Percentiles rank a stretch among this genome's conserved stretches.
These are phyloP conservation scores for Vigna reflexopilosa DNA, from an alignment of 306 rosid species.

Conservation along the genomic window DNA sequence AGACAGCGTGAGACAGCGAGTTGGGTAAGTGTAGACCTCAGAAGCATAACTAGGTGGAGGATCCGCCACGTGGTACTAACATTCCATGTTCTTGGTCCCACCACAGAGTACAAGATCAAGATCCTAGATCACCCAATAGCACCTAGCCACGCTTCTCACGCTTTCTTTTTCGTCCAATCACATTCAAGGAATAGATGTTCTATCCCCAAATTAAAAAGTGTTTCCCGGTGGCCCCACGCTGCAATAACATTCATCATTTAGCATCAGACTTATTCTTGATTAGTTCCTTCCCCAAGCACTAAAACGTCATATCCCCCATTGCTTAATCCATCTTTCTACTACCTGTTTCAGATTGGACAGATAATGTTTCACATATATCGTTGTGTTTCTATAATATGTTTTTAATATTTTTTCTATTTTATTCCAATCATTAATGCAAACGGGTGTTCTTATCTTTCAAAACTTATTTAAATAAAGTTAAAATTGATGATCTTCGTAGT, in stretches of 20 bases:
- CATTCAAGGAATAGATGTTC: conserved; percentile 16
- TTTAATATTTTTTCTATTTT: too few species aligned
- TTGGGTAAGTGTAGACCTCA: neutral
- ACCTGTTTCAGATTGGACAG: too few species aligned
- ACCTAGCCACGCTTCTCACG: neutral
- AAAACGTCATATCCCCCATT: too few species aligned
- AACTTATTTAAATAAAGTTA: too few species aligned
- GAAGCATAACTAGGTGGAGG: conserved; percentile 25
- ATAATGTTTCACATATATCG: too few species aligned
- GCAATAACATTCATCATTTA: neutral
- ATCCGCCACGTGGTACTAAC: conserved; percentile 27
- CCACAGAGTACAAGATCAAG: neutral
- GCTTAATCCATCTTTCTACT: too few species aligned
- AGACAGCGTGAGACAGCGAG: conserved; percentile 15
- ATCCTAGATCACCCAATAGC: conserved; percentile 9
- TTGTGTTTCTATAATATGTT: too few species aligned
- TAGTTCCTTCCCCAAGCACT: too few species aligned
- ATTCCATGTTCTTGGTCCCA: conserved; percentile 23
- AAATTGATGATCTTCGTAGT: too few species aligned
- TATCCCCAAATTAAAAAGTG: neutral
- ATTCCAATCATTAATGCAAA: too few species aligned
- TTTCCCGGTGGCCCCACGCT: neutral
- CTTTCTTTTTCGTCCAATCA: neutral
- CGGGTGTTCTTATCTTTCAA: too few species aligned
- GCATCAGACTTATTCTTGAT: neutral